These are phyloP conservation scores for Keqinozyma sinolaborantium DNA, from an alignment of 1,139 yeast genomes.

Conservation along the genomic window DNA sequence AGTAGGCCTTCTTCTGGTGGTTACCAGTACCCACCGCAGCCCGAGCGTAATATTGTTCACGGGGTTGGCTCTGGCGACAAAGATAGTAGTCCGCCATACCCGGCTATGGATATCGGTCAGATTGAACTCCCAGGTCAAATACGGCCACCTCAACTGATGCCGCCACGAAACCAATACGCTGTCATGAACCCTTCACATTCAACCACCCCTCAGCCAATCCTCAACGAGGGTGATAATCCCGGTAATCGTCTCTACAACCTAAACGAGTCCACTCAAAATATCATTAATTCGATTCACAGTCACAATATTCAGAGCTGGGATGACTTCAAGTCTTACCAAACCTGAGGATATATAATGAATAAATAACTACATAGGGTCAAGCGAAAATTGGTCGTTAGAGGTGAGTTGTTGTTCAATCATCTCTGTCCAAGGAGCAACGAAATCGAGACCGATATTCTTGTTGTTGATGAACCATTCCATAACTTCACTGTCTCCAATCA, in stretches of 20 bases:
- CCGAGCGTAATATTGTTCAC: no score
- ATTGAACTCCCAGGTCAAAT: no score
- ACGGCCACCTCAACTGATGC: no score
- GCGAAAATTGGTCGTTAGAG: conserved; percentile 31
- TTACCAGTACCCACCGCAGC: no score
- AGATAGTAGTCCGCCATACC: no score
- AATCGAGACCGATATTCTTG: conserved; percentile 69
- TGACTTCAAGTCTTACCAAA: conserved; percentile 15
- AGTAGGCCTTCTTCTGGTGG: no score
- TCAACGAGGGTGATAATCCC: no score
- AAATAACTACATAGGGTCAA: conserved; percentile 19
- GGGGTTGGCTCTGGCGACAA: no score
- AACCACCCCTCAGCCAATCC: no score
- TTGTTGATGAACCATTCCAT: conserved; percentile 73
- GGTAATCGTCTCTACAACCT: conserved; percentile 12
- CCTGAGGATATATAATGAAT: not conserved
- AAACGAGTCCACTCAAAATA: conserved; percentile 12
- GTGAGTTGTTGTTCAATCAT: conserved; percentile 66
- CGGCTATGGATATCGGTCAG: no score
- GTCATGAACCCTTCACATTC: no score
- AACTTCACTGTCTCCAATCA: conserved; percentile 51
- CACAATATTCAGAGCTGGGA: conserved; percentile 26
- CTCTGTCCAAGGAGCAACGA: conserved; percentile 87
- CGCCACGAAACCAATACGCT: no score
- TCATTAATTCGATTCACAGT: conserved; percentile 16